Evolutionary conservation across 2,329 filamentous ascomycete species (phyloP), one percentile per base, ranked within the genome.

Genomic region (Colletotrichum zoysiae): DNA sequence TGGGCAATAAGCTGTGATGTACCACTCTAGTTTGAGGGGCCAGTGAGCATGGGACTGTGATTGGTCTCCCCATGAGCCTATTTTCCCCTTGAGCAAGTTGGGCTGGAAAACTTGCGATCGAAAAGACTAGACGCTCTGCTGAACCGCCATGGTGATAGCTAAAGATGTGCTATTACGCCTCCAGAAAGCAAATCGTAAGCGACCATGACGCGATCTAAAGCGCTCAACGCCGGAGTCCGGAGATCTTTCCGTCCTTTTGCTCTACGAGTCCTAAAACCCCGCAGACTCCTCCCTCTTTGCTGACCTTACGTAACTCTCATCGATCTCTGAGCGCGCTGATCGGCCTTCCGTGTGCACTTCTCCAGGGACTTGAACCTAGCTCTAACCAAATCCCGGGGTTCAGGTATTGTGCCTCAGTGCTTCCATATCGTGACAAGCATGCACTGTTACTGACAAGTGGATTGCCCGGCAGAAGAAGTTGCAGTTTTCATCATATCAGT

Each of bases 1-100:
- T 78, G 78, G 78, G 78, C 3, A 79, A 70, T 8, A 70, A n/a
- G 8, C 42, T 70, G 30, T 67, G 33, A 64, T 38, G 42, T 5
- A 38, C 9, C 11, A 35, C 14, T 35, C 20, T 8, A 18, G 42
- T 8, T 35, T 38, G 12, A 38, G 14, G 12, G 9, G 9, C 23
- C 33, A n/a, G 18, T 11, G 30, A 23, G 1, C 4, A 23, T 30
- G 23, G 23, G 23, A 26, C 23, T 33, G 23, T 18, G 16, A 33
- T 51, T 30, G 20, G 16, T 33, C 7, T 18, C 3, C 2, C 14
- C 6, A 11, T 26, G 6, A 53, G 50, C 14, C 26, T 7, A 5
- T 3, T 12, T 35, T 35, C 14, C 50, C 38, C 53, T 38, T 4
- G n/a, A 12, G 26, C 8, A 20, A 53, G 23, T 18, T 18, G 7